phyloP scores from a whole-genome alignment of 768 basidiomycete genomes.

The Trametes villosa region DNA sequence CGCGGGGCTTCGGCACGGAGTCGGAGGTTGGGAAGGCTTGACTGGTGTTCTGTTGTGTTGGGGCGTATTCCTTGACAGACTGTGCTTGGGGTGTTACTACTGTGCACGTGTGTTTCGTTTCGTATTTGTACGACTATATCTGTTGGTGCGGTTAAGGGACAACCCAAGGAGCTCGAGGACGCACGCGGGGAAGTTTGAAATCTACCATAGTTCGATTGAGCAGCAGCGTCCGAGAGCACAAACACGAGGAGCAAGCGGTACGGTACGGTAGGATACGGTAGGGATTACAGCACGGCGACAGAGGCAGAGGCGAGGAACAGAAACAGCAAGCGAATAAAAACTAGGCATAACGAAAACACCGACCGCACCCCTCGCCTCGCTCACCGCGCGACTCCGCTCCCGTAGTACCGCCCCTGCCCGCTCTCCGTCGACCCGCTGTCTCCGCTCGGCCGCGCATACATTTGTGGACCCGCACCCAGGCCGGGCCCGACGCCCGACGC shows the following conservation, averaged over 20 bases:
- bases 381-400: constrained; percentile 4
- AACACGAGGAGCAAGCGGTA: neutral
- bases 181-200: neutral
- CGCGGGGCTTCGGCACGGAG: no score
- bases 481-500: neutral
- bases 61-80: no score
- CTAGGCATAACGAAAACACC: neutral
- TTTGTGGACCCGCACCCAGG: no score
- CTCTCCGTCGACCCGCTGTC: constrained; percentile 10
- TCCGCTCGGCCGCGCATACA: constrained; percentile 5
- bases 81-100: no score
- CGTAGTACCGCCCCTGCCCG: constrained; percentile 16
- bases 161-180: neutral
- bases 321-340: constrained; percentile 2
- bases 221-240: neutral
- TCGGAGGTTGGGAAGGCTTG: no score
- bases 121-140: no score
- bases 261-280: neutral
- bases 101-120: no score
- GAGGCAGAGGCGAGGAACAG: neutral
- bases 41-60: no score
- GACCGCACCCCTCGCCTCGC: neutral
- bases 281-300: neutral
- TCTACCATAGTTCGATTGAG: neutral
- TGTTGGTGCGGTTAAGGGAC: no score